Base-by-base conservation (phyloP, 2,329 filamentous ascomycete species). In the Pseudogymnoascus sp. region DNA sequence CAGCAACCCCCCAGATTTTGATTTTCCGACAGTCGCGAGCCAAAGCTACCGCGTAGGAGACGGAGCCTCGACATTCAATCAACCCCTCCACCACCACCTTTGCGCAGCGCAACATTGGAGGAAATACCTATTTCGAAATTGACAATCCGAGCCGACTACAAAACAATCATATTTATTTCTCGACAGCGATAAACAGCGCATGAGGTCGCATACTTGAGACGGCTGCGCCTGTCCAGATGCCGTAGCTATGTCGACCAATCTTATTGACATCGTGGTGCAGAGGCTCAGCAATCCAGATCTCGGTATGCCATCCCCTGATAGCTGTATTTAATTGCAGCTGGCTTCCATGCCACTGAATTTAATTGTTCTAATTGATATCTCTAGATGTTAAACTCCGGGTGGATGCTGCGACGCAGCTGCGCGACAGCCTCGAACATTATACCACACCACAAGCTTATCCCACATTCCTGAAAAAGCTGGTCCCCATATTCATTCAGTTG, bases 401-500 rank as follows among this genome's bases (percentile, higher is more conserved):
- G 66, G 90, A 91, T 71, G 87, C 92, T 67, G 91, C 93, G 66
- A 87, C 88, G 61, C 89, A 93, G 68, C 82, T 99, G 71, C 91
- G 95, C 74, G 96, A 99, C 77, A 91, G 85, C 71, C 87, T 97
- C 69, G 96, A 99, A 68, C 84, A 91, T 72, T 96, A 95, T 79
- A 91, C 89, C 62, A 86, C 85, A 71, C 88, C 90, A 62, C 82
- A 84, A 63, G 87, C 87, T 70, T 99, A 97, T 75, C 78, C 84
- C 28, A 81, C 84, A 60, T 97, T 99, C 74, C 82, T 99, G 65
- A 85, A 90, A 73, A 90, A 90, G 76, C 82, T 97, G 71, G 89
- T 97, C 79, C 95, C 95, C 40, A 85, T 96, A 36, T 95, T 97
- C 77, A 84, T 95, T 73, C 87, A 84, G 74, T 90, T 96, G 62